A percentile compares a stretch with the other conserved stretches of the same genome.
Evolutionary conservation across 768 basidiomycete genomes (phyloP).

Genomic region (Leccinum pellstonianum): DNA sequence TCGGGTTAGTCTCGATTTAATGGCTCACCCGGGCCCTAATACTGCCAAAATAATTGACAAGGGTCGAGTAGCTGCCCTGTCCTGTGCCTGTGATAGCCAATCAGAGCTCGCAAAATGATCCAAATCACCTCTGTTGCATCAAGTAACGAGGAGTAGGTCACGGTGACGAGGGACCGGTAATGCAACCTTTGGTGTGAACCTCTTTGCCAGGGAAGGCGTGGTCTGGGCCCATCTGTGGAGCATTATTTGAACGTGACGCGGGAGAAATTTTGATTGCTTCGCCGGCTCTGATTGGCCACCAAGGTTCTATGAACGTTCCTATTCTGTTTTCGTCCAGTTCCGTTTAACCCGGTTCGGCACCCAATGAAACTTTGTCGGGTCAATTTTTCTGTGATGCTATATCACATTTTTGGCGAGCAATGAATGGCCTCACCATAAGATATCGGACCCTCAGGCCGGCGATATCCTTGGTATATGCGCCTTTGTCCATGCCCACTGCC

Average conservation of each 20-base stretch:
- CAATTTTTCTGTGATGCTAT: background rate
- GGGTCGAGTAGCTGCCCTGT: too few relatives aligned
- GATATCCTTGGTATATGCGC: background rate
- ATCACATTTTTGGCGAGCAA: background rate
- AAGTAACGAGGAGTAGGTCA: background rate
- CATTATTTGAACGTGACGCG: background rate
- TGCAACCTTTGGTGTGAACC: too few relatives aligned
- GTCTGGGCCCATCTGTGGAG: background rate
- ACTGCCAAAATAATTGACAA: too few relatives aligned
- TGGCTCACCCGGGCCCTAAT: too few relatives aligned
- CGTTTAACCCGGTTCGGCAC: too few relatives aligned
- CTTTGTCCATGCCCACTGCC: background rate
- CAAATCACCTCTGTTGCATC: too few relatives aligned
- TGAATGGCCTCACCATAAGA: background rate
- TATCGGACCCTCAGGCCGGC: too few relatives aligned
- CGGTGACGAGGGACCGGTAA: background rate
- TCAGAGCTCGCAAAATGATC: too few relatives aligned
- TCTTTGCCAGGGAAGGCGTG: background rate
- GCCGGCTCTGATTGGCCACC: background rate
- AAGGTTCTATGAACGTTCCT: too few relatives aligned
- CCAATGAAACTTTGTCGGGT: too few relatives aligned
- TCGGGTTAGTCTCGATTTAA: too few relatives aligned
- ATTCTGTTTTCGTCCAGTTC: background rate
- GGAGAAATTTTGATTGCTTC: background rate
- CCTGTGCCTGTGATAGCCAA: too few relatives aligned